A percentile compares a stretch with the other conserved stretches of the same genome.
Conservation (phyloP, 805 yeast species). For the Sugiyamaella lignohabitans region DNA sequence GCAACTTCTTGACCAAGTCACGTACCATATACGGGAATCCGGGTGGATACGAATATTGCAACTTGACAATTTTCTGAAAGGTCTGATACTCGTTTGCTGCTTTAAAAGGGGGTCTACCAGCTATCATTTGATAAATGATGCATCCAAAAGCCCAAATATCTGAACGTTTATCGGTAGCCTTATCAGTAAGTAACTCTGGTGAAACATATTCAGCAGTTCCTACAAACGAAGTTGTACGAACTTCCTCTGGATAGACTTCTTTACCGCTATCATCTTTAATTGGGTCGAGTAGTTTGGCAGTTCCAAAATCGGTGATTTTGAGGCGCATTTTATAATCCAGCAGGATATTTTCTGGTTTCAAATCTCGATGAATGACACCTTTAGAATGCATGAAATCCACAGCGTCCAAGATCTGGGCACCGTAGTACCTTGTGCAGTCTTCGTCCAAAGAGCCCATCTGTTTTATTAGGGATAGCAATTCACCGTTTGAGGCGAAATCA, state of each 20-base stretch:
- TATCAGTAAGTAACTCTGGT: slow-evolving; percentile 76
- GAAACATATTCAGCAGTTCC: slow-evolving; percentile 97
- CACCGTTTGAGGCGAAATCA: slow-evolving; percentile 95
- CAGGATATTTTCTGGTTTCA: slow-evolving; percentile 89
- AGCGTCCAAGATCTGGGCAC: slow-evolving; percentile 84
- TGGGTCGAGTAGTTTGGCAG: slow-evolving; percentile 70
- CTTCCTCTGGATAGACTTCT: slow-evolving; percentile 32
- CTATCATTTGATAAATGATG: slow-evolving; percentile 72
- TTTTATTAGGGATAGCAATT: slow-evolving; percentile 66
- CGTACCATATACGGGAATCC: slow-evolving; percentile 58
- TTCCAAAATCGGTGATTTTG: slow-evolving; percentile 95
- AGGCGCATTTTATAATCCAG: slow-evolving; percentile 79
- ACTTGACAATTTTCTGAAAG: slow-evolving; percentile 76
- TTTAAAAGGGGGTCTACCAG: slow-evolving; percentile 85
- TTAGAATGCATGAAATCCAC: slow-evolving; percentile 79
- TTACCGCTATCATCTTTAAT: slow-evolving; percentile 22
- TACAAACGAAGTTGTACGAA: slow-evolving; percentile 62
- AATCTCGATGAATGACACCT: slow-evolving; percentile 88
- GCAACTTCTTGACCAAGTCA: slow-evolving; percentile 57
- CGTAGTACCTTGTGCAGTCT: slow-evolving; percentile 68
- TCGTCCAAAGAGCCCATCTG: slow-evolving; percentile 66
- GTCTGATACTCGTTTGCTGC: slow-evolving; percentile 80
- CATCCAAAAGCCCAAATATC: slow-evolving; percentile 97
- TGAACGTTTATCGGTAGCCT: slow-evolving; percentile 73
- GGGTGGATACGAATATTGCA: slow-evolving; percentile 66